Conservation (phyloP, 805 yeast genomes). For the Kuraishia floccosa region DNA sequence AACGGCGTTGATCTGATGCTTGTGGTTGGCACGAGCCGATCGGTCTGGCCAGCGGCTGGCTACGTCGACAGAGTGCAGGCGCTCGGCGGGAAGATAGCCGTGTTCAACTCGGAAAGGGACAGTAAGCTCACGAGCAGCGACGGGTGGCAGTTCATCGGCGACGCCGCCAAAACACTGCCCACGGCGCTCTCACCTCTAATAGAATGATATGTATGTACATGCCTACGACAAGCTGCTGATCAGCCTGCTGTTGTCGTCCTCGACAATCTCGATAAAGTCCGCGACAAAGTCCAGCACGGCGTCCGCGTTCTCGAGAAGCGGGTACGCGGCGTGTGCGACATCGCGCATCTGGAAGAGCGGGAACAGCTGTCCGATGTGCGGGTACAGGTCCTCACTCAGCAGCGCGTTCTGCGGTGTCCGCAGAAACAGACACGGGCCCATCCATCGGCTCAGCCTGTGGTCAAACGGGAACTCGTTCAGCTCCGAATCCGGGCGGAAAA, state of each 20-base stretch:
- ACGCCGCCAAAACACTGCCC: constrained; percentile 66
- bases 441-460: constrained; percentile 38
- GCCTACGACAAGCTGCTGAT: too few relatives aligned
- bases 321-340: constrained; percentile 62
- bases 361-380: constrained; percentile 64
- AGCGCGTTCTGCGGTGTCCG: constrained; percentile 70
- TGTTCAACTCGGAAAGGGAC: constrained; percentile 65
- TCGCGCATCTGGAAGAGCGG: constrained; percentile 70
- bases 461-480: constrained; percentile 74
- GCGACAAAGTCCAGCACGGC: too few relatives aligned
- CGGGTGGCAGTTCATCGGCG: constrained; percentile 71
- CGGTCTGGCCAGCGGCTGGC: constrained; percentile 89
- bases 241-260: too few relatives aligned
- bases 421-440: constrained; percentile 67
- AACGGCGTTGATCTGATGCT: constrained; percentile 57
- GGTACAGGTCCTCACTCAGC: constrained; percentile 72
- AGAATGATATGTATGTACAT: too few relatives aligned
- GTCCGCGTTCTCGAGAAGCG: too few relatives aligned
- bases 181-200: constrained; percentile 45
- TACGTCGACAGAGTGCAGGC: constrained; percentile 67
- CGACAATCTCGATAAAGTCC: too few relatives aligned
- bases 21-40: constrained; percentile 78
- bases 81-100: constrained; percentile 75
- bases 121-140: constrained; percentile 22
- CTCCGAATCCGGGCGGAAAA: constrained; percentile 52